These are phyloP conservation scores for Thermomyces lanuginosus DNA, from an alignment of 2,329 filamentous ascomycete genomes.

Conservation along the genomic window DNA sequence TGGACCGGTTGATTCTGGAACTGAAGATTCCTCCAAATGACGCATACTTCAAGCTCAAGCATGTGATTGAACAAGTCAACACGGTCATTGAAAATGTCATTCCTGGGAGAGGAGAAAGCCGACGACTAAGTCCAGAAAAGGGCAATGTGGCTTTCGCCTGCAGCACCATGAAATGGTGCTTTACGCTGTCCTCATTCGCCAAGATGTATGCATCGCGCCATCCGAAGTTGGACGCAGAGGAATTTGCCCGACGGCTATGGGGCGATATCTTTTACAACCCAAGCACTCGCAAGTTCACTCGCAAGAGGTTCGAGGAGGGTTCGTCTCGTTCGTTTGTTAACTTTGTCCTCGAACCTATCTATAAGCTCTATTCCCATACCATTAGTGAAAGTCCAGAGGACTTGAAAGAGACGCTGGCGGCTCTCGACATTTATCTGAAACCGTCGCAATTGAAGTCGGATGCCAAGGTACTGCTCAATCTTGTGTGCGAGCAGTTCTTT, in stretches of 20 bases:
- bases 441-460: slow-evolving; percentile 84
- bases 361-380: slow-evolving; percentile 91
- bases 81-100: slow-evolving; percentile 79
- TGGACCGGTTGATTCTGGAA: slow-evolving; percentile 88
- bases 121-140: slow-evolving; percentile 81
- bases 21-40: slow-evolving; percentile 86
- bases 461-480: slow-evolving; percentile 69
- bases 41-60: slow-evolving; percentile 97
- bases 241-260: slow-evolving; percentile 79
- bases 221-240: slow-evolving; percentile 60
- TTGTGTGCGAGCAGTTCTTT: slow-evolving; percentile 92
- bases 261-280: slow-evolving; percentile 96
- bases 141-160: slow-evolving; percentile 97
- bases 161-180: slow-evolving; percentile 89
- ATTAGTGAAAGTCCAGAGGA: slow-evolving; percentile 81
- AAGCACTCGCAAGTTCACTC: slow-evolving; percentile 72
- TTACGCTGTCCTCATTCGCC: slow-evolving; percentile 83
- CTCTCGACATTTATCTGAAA: slow-evolving; percentile 71
- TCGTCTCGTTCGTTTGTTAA: slow-evolving; percentile 80
- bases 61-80: slow-evolving; percentile 97
- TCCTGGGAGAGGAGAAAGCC: slow-evolving; percentile 62
- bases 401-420: slow-evolving; percentile 59
- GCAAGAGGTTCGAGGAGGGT: slow-evolving; percentile 65
- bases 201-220: slow-evolving; percentile 92
- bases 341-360: slow-evolving; percentile 90